Evolutionary conservation across 129 eudicot genomes (phyloP).

Genomic region (Artemisia tridentata): DNA sequence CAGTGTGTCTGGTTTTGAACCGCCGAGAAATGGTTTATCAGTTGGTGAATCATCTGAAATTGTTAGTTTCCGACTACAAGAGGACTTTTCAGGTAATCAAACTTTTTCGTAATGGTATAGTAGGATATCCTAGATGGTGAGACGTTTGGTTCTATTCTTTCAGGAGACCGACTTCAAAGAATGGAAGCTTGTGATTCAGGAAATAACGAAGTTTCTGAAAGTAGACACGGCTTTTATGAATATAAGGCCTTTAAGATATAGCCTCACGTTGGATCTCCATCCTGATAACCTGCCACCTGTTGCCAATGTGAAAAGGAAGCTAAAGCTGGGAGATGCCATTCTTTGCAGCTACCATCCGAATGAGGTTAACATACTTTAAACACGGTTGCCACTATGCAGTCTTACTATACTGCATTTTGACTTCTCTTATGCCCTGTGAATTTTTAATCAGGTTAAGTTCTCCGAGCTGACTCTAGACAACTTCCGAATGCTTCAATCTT

Average conservation of each 20-base stretch:
- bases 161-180: constrained; percentile 94
- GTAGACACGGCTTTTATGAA: constrained; percentile 89
- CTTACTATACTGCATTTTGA: constrained; percentile 4
- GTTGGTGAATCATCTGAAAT: constrained; percentile 76
- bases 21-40: constrained; percentile 85
- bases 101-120: neutral
- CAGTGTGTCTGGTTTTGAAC: constrained; percentile 73
- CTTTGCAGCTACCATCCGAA: constrained; percentile 84
- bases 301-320: constrained; percentile 53
- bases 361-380: constrained; percentile 50
- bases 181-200: constrained; percentile 98
- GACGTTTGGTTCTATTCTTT: constrained; percentile 18
- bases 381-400: neutral
- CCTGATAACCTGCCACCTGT: constrained; percentile 68
- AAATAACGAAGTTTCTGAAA: constrained; percentile 80
- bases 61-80: constrained; percentile 86
- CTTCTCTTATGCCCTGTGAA: constrained; percentile 3
- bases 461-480: constrained; percentile 88
- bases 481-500: constrained; percentile 88
- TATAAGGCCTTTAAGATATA: constrained; percentile 88
- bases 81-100: constrained; percentile 71
- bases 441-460: constrained; percentile 62
- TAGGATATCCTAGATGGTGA: neutral
- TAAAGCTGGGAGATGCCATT: constrained; percentile 70
- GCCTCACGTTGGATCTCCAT: constrained; percentile 72